Evolutionary conservation across 495 filamentous ascomycete species (phyloP).

Genomic region (Xylaria acuta): DNA sequence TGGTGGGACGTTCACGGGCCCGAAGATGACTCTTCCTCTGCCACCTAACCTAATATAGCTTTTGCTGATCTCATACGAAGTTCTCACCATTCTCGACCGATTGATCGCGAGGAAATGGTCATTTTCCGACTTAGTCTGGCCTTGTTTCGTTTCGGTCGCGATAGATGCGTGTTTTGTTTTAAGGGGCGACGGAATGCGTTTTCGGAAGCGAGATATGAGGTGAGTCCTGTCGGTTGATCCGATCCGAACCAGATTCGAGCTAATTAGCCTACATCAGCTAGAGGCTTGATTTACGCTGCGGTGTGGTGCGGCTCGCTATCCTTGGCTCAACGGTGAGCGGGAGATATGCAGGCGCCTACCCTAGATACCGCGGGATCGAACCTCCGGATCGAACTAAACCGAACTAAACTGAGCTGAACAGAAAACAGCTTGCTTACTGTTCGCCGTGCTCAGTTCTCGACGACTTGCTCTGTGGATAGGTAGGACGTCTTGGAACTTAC

Average conservation of each 20-base stretch:
- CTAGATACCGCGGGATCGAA: not conserved
- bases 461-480: not conserved
- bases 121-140: not conserved
- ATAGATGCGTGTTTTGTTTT: slow-evolving; percentile 1
- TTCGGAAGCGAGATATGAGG: slow-evolving; percentile 1
- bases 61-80: not conserved
- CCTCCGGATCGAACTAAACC: not conserved
- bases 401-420: not conserved
- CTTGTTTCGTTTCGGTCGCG: slow-evolving; percentile 5
- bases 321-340: not conserved
- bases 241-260: not conserved
- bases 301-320: not conserved
- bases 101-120: not conserved
- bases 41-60: not conserved
- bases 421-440: slow-evolving; percentile 7
- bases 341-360: not conserved
- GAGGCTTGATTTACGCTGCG: not conserved
- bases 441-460: not conserved
- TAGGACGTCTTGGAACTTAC: not conserved
- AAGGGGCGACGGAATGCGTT: slow-evolving; percentile 2
- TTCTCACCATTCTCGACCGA: not conserved
- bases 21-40: slow-evolving; percentile 10
- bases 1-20: slow-evolving; percentile 16
- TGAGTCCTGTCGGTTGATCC: not conserved
- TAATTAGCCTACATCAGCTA: not conserved